Conservation (phyloP, 495 filamentous ascomycete genomes). For the Podospora australis region DNA sequence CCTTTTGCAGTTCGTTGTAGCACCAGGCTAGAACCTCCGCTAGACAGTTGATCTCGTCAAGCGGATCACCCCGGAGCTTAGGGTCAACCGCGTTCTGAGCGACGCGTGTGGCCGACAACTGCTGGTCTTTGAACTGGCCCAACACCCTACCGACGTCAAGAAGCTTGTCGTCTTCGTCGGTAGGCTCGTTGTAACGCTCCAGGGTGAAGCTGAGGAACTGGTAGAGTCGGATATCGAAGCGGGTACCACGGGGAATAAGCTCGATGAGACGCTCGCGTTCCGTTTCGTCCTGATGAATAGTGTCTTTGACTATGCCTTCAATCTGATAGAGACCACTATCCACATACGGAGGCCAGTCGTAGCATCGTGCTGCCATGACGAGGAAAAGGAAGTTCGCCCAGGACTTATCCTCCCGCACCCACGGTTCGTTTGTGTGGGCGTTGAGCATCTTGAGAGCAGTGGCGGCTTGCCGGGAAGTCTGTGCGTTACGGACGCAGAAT, state of each 20-base stretch:
- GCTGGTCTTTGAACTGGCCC: conserved; percentile 9
- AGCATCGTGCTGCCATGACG: conserved; percentile 5
- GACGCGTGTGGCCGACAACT: conserved; percentile 4
- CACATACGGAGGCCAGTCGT: background rate
- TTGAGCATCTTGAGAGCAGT: too few relatives aligned
- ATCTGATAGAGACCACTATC: conserved; percentile 2
- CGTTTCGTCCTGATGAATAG: background rate
- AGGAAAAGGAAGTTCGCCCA: background rate
- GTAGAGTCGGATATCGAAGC: conserved; percentile 13
- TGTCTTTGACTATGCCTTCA: background rate
- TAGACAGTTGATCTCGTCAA: background rate
- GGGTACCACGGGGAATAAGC: background rate
- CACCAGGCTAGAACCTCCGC: conserved; percentile 11
- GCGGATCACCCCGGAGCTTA: background rate
- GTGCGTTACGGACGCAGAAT: conserved; percentile 7
- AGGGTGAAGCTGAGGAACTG: conserved; percentile 8
- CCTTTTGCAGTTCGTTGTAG: background rate
- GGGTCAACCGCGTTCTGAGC: too few relatives aligned
- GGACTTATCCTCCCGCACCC: too few relatives aligned
- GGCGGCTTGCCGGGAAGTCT: too few relatives aligned
- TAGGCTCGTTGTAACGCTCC: conserved; percentile 10
- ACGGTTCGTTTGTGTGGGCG: conserved; percentile 2
- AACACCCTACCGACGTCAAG: conserved; percentile 1
- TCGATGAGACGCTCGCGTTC: background rate
- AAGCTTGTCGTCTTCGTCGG: background rate